A percentile compares a stretch with the other conserved stretches of the same genome.
phyloP scores from a whole-genome alignment of 768 basidiomycete species.

The Sutorius australiensis region DNA sequence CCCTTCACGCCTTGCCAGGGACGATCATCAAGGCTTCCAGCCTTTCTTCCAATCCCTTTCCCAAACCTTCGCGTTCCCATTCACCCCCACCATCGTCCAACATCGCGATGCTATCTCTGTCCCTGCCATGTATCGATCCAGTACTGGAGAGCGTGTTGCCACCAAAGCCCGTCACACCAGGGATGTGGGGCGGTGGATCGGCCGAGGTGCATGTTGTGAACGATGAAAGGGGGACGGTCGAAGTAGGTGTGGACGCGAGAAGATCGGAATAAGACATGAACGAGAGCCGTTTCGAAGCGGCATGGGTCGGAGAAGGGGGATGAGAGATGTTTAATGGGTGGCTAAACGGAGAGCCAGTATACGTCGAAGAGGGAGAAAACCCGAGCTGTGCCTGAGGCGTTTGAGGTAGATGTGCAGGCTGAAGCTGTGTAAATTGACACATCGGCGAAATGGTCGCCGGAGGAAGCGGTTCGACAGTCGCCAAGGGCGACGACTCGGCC shows the following conservation, averaged over 20 bases:
- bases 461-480: constrained; percentile 34
- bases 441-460: constrained; percentile 21
- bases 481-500: constrained; percentile 37
- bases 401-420: constrained; percentile 12
- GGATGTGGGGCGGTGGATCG: constrained; percentile 74
- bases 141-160: constrained; percentile 28
- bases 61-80: constrained; percentile 84
- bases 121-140: constrained; percentile 26
- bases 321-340: constrained; percentile 25
- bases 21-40: constrained; percentile 54
- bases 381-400: constrained; percentile 6
- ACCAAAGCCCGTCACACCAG: constrained; percentile 49
- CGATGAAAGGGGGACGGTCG: constrained; percentile 66
- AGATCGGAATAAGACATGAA: constrained; percentile 90
- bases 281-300: constrained; percentile 66
- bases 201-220: constrained; percentile 60
- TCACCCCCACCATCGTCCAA: constrained; percentile 74
- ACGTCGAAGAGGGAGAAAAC: constrained; percentile 25
- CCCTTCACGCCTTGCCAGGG: constrained; percentile 23
- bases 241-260: constrained; percentile 69
- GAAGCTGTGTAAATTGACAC: constrained; percentile 20
- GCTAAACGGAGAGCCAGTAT: constrained; percentile 25
- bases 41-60: constrained; percentile 78
- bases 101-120: constrained; percentile 42
- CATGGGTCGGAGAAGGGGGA: constrained; percentile 47